These are phyloP conservation scores for Endoconidiophora polonica DNA, from an alignment of 2,329 filamentous ascomycete species.

Conservation along the genomic window DNA sequence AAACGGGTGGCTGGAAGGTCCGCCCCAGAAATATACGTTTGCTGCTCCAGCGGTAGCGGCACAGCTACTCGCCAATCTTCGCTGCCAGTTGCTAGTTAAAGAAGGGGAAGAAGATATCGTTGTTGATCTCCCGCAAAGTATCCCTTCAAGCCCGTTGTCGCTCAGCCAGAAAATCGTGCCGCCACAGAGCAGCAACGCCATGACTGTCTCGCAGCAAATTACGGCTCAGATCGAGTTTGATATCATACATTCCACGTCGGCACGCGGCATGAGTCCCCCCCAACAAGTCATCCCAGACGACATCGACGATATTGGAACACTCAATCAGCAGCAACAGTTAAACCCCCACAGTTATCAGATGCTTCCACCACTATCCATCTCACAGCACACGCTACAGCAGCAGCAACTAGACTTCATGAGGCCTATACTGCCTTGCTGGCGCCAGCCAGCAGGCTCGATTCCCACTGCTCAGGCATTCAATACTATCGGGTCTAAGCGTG, in stretches of 20 bases:
- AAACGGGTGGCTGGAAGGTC: slow-evolving; percentile 35
- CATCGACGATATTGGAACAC: no score
- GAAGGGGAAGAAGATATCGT: slow-evolving; percentile 14
- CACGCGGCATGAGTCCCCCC: slow-evolving; percentile 14
- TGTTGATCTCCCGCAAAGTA: background rate
- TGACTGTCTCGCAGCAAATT: slow-evolving; percentile 35
- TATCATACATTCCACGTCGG: slow-evolving; percentile 22
- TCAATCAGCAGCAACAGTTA: no score
- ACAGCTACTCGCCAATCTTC: slow-evolving; percentile 40
- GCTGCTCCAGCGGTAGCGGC: slow-evolving; percentile 40
- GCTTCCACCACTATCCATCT: no score
- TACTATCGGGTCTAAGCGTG: no score
- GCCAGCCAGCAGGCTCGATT: background rate
- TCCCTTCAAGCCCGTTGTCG: background rate
- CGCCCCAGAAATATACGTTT: slow-evolving; percentile 35
- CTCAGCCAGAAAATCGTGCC: no score
- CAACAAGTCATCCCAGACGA: no score
- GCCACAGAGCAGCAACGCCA: background rate
- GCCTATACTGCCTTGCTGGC: slow-evolving; percentile 1
- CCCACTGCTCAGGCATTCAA: background rate
- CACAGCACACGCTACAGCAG: background rate
- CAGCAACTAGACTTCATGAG: background rate
- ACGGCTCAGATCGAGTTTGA: slow-evolving; percentile 34
- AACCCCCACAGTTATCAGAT: no score
- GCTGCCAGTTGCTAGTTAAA: slow-evolving; percentile 18